Evolutionary conservation across 345 rosid species (phyloP).

Genomic region (Eucalyptus erythrocorys): DNA sequence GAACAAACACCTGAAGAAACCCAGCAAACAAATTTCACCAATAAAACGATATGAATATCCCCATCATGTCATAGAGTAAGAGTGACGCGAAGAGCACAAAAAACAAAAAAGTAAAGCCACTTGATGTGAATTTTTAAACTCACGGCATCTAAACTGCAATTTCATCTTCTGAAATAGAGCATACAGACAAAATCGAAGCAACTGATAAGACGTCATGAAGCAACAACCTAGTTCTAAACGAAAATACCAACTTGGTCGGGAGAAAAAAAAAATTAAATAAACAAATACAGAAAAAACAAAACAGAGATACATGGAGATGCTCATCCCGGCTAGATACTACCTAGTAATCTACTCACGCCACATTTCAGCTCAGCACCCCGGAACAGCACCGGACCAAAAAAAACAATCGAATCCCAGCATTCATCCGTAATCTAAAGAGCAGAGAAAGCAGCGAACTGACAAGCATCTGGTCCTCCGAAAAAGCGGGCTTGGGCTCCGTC

Average conservation of each 20-base stretch:
- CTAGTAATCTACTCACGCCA: neutral
- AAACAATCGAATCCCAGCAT: neutral
- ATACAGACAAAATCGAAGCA: neutral
- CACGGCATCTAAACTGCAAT: neutral
- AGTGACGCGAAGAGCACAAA: neutral
- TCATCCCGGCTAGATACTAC: neutral
- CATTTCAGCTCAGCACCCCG: neutral
- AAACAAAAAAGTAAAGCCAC: neutral
- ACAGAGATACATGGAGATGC: neutral
- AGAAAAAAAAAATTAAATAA: neutral
- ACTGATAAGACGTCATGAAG: neutral
- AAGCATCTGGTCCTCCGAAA: slow-evolving; percentile 64
- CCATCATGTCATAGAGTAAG: neutral
- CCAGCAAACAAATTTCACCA: neutral
- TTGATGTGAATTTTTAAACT: neutral
- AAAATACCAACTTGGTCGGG: neutral
- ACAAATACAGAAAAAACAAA: neutral
- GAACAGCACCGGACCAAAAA: neutral
- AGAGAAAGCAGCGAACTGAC: slow-evolving; percentile 21
- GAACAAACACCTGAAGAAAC: slow-evolving; percentile 64
- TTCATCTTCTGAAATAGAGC: neutral
- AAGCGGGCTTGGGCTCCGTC: slow-evolving; percentile 38
- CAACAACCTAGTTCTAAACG: neutral
- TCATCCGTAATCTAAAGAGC: neutral
- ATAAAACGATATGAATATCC: neutral